These are phyloP conservation scores for Piedraia hortae DNA, from an alignment of 2,329 filamentous ascomycete species.

Conservation along the genomic window DNA sequence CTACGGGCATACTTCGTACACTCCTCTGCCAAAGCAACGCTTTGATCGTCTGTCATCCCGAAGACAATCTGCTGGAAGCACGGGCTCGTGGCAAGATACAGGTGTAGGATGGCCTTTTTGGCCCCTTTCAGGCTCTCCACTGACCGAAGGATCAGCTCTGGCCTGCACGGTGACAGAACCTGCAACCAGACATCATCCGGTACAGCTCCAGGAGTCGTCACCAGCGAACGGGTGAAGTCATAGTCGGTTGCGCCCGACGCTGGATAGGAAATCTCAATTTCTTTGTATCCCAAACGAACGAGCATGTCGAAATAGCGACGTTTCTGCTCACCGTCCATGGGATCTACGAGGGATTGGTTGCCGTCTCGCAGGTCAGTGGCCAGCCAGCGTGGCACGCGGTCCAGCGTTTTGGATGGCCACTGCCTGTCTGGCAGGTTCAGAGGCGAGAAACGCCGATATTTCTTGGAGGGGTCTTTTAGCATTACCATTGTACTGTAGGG, in stretches of 20 bases:
- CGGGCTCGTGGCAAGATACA: constrained; percentile 86
- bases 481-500: too few relatives aligned
- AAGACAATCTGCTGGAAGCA: constrained; percentile 89
- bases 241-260: constrained; percentile 88
- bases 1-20: constrained; percentile 69
- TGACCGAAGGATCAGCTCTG: constrained; percentile 69
- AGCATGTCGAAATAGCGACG: constrained; percentile 90
- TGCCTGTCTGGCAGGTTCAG: constrained; percentile 40
- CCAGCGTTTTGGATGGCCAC: constrained; percentile 63
- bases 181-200: constrained; percentile 81
- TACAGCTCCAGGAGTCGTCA: constrained; percentile 57
- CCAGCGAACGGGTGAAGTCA: constrained; percentile 68
- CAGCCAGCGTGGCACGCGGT: constrained; percentile 74
- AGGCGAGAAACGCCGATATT: constrained; percentile 45
- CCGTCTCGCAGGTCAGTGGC: constrained; percentile 73
- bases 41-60: constrained; percentile 58
- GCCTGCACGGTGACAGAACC: constrained; percentile 72
- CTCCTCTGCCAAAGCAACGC: constrained; percentile 51
- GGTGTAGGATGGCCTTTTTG: constrained; percentile 82
- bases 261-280: constrained; percentile 90
- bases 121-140: constrained; percentile 69
- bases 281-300: constrained; percentile 76
- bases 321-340: constrained; percentile 93
- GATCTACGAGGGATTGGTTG: constrained; percentile 77
- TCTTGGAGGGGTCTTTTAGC: constrained; percentile 50